Base-by-base conservation (phyloP, 805 yeast genomes). In the Hanseniaspora jakobsenii region DNA sequence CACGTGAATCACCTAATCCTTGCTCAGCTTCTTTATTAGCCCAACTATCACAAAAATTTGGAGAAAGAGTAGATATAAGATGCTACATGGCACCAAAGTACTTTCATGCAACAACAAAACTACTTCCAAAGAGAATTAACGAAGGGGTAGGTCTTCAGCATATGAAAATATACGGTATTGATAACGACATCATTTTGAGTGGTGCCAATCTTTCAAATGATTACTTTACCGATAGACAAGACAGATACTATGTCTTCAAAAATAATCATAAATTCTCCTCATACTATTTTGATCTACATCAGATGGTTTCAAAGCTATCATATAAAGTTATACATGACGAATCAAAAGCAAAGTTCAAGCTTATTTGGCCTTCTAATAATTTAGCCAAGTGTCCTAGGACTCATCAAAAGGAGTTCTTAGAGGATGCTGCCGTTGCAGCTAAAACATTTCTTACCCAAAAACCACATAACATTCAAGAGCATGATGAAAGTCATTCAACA, bases 111-210 rank as follows among this genome's bases (percentile, higher is more conserved):
- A 71, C 73, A 47, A 77, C 78, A 55, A 52, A 63, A 7, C 36
- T 81, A 35, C 69, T 85, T 2, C 98, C 98, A 0, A 78, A 72
- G 48, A 70, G 98, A 50, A 68, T 89, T 50, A 86, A 87, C 60
- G 98, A 91, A 63, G 87, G 93, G 3, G 68, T 72, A 53, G 98
- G 98, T 0, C 69, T 91, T 41, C 98, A 91, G 60, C 98, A 91
- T 58, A 91, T 91, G 97, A 91, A 91, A 59, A 71, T 91, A 23
- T 91, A 91, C 59, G 98, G 98, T 1, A 77, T 87, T 55, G 98
- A 91, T 59, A 76, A 85, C 54, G 95, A 87, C 56, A 75, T 91
- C 32, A 72, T 91, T 16, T 67, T 91, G 26, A 73, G 82, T 14
- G 98, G 97, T 6, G 98, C 98, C 2, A 91, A 91, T 56, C 67